These are phyloP conservation scores for Fusarium palustre DNA, from an alignment of 2,329 filamentous ascomycete species.

Conservation along the genomic window DNA sequence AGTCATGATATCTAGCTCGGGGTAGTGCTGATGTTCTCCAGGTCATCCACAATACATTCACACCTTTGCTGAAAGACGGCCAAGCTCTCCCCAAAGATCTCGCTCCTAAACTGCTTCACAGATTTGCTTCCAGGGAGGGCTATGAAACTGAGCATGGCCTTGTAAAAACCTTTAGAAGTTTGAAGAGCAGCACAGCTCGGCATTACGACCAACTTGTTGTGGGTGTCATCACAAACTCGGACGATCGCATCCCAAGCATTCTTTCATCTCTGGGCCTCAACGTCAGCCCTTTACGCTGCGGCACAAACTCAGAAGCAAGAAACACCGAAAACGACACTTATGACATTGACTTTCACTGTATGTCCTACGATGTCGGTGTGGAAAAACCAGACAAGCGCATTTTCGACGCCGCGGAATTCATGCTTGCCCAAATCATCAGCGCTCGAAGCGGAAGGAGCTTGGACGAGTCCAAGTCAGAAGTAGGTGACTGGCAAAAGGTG, in stretches of 20 bases:
- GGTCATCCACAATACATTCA: conserved; percentile 39
- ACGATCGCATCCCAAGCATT: conserved; percentile 40
- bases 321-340: neutral
- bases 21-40: neutral
- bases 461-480: neutral
- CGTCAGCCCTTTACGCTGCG: conserved; percentile 33
- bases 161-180: neutral
- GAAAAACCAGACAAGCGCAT: conserved; percentile 69
- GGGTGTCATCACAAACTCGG: conserved; percentile 39
- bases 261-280: conserved; percentile 30
- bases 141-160: conserved; percentile 27
- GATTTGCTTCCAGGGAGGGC: conserved; percentile 30
- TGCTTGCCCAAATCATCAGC: conserved; percentile 47
- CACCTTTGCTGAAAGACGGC: conserved; percentile 8
- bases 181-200: neutral
- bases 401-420: conserved; percentile 64
- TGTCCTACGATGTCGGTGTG: conserved; percentile 72
- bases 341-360: conserved; percentile 45
- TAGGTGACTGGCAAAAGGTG: conserved; percentile 14
- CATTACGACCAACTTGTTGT: conserved; percentile 28
- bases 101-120: conserved; percentile 25
- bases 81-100: conserved; percentile 24
- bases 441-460: conserved; percentile 1
- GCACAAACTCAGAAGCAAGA: neutral
- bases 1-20: rapidly evolving